Percentiles rank a stretch among this genome's conserved stretches.
phyloP scores from a whole-genome alignment of 2,329 filamentous ascomycete genomes.

The Colletotrichum liriopes region DNA sequence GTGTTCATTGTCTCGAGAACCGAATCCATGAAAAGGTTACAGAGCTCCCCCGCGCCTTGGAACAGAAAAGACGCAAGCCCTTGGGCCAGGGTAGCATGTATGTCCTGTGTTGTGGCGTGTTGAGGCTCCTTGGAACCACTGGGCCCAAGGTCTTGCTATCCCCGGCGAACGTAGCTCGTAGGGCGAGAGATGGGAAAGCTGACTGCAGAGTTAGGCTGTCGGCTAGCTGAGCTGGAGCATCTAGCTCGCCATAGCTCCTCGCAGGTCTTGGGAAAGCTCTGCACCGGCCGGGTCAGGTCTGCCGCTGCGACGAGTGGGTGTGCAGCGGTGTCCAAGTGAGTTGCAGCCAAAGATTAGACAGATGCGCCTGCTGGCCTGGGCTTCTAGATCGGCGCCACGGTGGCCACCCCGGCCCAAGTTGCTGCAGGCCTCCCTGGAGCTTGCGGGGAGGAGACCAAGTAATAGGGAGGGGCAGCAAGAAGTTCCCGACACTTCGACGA shows the following conservation, averaged over 20 bases:
- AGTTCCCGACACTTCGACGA: constrained; percentile 25
- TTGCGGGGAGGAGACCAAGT: constrained; percentile 30
- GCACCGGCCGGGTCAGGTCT: constrained; percentile 8
- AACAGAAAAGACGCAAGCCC: not conserved
- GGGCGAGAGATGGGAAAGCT: constrained; percentile 12
- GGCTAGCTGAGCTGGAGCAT: not conserved
- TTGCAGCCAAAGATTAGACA: constrained; percentile 7
- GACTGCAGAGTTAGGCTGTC: constrained; percentile 11
- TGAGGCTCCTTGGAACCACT: constrained; percentile 14
- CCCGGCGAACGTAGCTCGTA: constrained; percentile 1
- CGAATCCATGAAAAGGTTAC: not conserved
- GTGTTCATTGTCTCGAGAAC: not conserved
- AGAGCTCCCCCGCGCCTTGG: not conserved
- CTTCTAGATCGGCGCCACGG: constrained; percentile 32
- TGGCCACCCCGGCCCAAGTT: constrained; percentile 22
- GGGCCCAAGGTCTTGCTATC: constrained; percentile 6
- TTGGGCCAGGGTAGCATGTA: not conserved
- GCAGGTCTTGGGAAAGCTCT: constrained; percentile 26
- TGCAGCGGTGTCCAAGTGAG: not conserved
- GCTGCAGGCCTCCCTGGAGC: constrained; percentile 26
- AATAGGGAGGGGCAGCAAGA: constrained; percentile 24
- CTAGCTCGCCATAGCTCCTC: constrained; percentile 23
- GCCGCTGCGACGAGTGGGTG: constrained; percentile 4
- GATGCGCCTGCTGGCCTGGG: constrained; percentile 17
- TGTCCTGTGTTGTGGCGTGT: not conserved